Base-by-base conservation (phyloP, 2,329 filamentous ascomycete species). In the Penicillium sp. region DNA sequence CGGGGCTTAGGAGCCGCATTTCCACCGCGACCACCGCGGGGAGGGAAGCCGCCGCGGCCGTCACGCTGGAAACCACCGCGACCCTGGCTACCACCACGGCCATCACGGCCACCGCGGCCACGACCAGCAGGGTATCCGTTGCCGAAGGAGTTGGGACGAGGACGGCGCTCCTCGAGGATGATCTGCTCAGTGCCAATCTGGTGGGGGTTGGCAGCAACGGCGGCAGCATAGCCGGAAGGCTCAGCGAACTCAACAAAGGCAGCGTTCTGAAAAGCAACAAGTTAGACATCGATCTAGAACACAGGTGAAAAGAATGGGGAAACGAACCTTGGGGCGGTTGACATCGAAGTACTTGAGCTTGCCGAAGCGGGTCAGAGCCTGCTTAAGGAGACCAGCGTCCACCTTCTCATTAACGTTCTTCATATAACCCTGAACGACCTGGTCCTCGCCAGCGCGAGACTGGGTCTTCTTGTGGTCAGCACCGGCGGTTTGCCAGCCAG, bases 391-490 rank as follows among this genome's bases (percentile, higher is more conserved):
- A 44, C 88, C 86, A 15, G 88, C 85, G 75, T 91, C 86, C 56
- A 99, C 89, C 80, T 93, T 93, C 37, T 96, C 93, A 54, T 89
- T 94, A 54, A 98, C 94, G 72, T 94, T 96, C 84, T 97, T 97
- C 79, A 99, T 92, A 79, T 97, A 98, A 22, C 91, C 95, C 69
- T 93, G 86, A 58, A 89, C 89, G 65, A 87, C 87, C 65, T 94
- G 90, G 73, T 92, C 90, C 73, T 93, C 91, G 51, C 81, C 75
- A 28, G 83, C 78, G 55, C 92, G 88, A 72, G 89, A 89, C 76
- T 95, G 91, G 75, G 92, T 89, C 84, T 95, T 95, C 71, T 90
- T 90, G 78, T 96, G 91, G 59, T 88, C 86, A 61, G 81, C 79
- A 60, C 90, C 89, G 59, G 91, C 94, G 53, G 91, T 94, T 79